A percentile compares a stretch with the other conserved stretches of the same genome.
Evolutionary conservation across 2,329 filamentous ascomycete genomes (phyloP).

Genomic region (Dothidotthia symphoricarpi): DNA sequence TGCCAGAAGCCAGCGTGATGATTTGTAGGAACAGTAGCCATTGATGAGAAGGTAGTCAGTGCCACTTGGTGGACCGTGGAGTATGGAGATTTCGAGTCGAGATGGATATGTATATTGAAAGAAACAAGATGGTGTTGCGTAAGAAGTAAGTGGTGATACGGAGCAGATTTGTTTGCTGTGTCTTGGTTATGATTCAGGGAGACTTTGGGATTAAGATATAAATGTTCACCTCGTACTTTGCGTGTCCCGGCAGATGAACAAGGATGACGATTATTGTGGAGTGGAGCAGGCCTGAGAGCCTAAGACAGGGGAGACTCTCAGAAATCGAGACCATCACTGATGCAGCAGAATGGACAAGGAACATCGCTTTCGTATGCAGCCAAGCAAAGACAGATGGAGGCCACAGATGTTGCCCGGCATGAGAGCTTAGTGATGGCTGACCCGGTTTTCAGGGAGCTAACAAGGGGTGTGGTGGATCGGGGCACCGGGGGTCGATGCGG

Average conservation of each 20-base stretch:
- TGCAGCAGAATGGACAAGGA: slow-evolving; percentile 35
- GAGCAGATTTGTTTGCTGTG: slow-evolving; percentile 30
- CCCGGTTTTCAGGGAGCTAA: slow-evolving; percentile 21
- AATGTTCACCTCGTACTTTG: slow-evolving; percentile 24
- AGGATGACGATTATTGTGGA: slow-evolving; percentile 38
- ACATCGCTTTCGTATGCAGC: slow-evolving; percentile 35
- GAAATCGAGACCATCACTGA: slow-evolving; percentile 33
- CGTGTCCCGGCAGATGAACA: slow-evolving; percentile 33
- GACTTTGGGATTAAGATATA: slow-evolving; percentile 39
- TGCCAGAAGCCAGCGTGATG: slow-evolving; percentile 39
- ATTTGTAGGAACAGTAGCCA: slow-evolving; percentile 41
- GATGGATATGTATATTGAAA: slow-evolving; percentile 17
- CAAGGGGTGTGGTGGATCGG: slow-evolving; percentile 20
- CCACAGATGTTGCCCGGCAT: slow-evolving; percentile 28
- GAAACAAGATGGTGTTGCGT: slow-evolving; percentile 26
- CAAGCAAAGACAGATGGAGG: slow-evolving; percentile 29
- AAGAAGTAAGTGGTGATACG: slow-evolving; percentile 31
- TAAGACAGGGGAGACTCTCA: slow-evolving; percentile 29
- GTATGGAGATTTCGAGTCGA: slow-evolving; percentile 19
- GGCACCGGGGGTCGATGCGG: slow-evolving; percentile 25
- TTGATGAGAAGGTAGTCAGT: slow-evolving; percentile 26
- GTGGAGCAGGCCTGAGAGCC: slow-evolving; percentile 25
- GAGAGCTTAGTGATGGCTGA: slow-evolving; percentile 33
- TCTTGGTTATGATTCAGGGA: slow-evolving; percentile 26
- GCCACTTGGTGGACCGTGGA: slow-evolving; percentile 15